Percentiles rank a stretch among this genome's conserved stretches.
phyloP scores from a whole-genome alignment of 805 yeast genomes.

The Barnettozyma wickerhamii region DNA sequence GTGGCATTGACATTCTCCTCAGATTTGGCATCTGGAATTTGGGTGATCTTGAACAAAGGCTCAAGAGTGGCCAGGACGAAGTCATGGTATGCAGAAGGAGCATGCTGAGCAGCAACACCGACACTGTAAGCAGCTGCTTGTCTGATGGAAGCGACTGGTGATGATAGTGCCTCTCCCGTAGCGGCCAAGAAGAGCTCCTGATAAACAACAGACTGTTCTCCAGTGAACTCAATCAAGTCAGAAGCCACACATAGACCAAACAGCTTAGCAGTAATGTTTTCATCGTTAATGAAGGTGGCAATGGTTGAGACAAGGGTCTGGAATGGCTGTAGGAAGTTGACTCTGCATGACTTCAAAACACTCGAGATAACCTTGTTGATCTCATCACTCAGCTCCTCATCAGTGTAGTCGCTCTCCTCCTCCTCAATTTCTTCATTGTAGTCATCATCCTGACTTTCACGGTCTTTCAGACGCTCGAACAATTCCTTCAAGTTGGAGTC shows the following conservation, averaged over 20 bases:
- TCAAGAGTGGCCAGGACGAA: slow-evolving; percentile 68
- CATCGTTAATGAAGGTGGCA: slow-evolving; percentile 57
- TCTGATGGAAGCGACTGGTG: slow-evolving; percentile 67
- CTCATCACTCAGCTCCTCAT: slow-evolving; percentile 86
- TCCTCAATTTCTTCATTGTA: slow-evolving; percentile 84
- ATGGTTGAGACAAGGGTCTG: slow-evolving; percentile 60
- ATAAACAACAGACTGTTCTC: slow-evolving; percentile 59
- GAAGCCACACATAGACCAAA: slow-evolving; percentile 79
- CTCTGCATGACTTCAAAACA: slow-evolving; percentile 59
- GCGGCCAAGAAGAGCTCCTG: slow-evolving; percentile 61
- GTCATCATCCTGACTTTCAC: slow-evolving; percentile 78
- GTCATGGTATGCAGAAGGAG: slow-evolving; percentile 59
- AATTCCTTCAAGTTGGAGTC: slow-evolving; percentile 60
- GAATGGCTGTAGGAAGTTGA: slow-evolving; percentile 59
- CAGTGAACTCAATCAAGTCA: slow-evolving; percentile 77
- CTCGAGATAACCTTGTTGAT: slow-evolving; percentile 70
- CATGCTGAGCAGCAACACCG: slow-evolving; percentile 82
- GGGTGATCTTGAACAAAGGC: slow-evolving; percentile 66
- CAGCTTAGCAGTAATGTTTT: slow-evolving; percentile 60
- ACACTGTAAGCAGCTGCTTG: slow-evolving; percentile 84
- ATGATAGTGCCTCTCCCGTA: slow-evolving; percentile 61
- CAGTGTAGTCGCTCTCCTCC: slow-evolving; percentile 79
- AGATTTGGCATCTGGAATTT: slow-evolving; percentile 77
- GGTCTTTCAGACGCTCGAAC: slow-evolving; percentile 62
- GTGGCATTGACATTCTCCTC: slow-evolving; percentile 85